Conservation (phyloP, 2,329 filamentous ascomycete species). For the Fusarium temperatum region DNA sequence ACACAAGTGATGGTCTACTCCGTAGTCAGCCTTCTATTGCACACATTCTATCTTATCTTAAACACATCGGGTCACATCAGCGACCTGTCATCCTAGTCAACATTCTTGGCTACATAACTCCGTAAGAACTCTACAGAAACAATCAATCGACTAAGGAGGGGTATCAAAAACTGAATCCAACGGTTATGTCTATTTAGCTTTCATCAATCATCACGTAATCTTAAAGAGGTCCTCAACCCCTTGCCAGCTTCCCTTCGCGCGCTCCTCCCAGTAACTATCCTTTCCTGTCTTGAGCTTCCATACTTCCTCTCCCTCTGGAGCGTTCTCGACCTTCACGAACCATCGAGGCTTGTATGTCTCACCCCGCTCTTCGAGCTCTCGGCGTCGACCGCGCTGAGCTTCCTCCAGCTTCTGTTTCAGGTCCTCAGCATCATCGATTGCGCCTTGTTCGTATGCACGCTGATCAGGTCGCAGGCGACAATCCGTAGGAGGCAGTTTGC, state of each 20-base stretch:
- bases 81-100: background rate
- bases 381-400: slow-evolving; percentile 78
- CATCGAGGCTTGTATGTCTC: slow-evolving; percentile 80
- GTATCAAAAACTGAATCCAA: slow-evolving; percentile 21
- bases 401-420: slow-evolving; percentile 88
- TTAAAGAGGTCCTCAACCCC: slow-evolving; percentile 62
- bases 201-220: slow-evolving; percentile 34
- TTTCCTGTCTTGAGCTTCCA: slow-evolving; percentile 82
- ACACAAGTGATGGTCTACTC: background rate
- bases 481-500: slow-evolving; percentile 81
- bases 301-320: slow-evolving; percentile 69
- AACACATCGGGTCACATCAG: background rate
- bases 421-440: slow-evolving; percentile 83
- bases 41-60: background rate
- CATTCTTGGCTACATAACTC: background rate
- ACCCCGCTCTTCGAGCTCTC: slow-evolving; percentile 78
- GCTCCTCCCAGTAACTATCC: slow-evolving; percentile 94
- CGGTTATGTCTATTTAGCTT: slow-evolving; percentile 14
- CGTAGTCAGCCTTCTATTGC: background rate
- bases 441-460: slow-evolving; percentile 81
- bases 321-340: slow-evolving; percentile 78
- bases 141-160: slow-evolving; percentile 5
- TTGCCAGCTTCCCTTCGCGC: slow-evolving; percentile 73
- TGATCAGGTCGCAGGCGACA: slow-evolving; percentile 87
- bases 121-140: background rate